Evolutionary conservation across 2,329 filamentous ascomycete genomes (phyloP).

Genomic region (Cladorrhinum sp.): DNA sequence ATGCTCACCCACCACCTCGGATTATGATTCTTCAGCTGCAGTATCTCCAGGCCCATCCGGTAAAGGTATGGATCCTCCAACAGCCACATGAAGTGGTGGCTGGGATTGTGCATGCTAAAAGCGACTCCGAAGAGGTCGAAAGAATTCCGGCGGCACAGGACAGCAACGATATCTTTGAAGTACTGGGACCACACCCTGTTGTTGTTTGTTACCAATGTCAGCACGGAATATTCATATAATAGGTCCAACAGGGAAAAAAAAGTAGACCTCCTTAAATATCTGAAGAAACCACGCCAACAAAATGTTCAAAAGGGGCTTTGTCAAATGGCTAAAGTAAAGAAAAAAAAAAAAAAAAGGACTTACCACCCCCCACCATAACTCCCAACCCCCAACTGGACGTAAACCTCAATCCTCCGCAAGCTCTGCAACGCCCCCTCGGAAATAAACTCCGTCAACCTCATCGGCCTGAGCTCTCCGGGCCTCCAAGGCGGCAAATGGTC

Average conservation of each 20-base stretch:
- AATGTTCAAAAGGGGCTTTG: too few relatives aligned
- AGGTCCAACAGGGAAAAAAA: background rate
- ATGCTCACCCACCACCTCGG: background rate
- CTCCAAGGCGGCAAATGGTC: slow-evolving; percentile 37
- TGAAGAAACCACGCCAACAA: background rate
- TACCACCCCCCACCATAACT: background rate
- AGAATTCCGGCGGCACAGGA: too few relatives aligned
- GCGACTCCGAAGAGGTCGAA: background rate
- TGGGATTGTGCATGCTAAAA: background rate
- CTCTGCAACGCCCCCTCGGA: slow-evolving; percentile 33
- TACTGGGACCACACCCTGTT: too few relatives aligned
- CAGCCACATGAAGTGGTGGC: background rate
- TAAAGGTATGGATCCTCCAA: background rate
- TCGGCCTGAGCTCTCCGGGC: slow-evolving; percentile 26
- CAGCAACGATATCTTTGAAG: background rate
- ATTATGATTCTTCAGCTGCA: background rate
- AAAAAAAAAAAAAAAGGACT: background rate
- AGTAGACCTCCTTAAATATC: background rate
- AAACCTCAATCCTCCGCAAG: slow-evolving; percentile 32
- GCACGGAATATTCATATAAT: too few relatives aligned
- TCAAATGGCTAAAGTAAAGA: background rate
- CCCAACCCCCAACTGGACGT: slow-evolving; percentile 28
- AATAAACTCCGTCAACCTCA: slow-evolving; percentile 32
- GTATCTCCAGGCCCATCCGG: background rate
- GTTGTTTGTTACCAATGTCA: too few relatives aligned